Evolutionary conservation across 306 rosid species (phyloP).

Genomic region (Begonia masoniana): DNA sequence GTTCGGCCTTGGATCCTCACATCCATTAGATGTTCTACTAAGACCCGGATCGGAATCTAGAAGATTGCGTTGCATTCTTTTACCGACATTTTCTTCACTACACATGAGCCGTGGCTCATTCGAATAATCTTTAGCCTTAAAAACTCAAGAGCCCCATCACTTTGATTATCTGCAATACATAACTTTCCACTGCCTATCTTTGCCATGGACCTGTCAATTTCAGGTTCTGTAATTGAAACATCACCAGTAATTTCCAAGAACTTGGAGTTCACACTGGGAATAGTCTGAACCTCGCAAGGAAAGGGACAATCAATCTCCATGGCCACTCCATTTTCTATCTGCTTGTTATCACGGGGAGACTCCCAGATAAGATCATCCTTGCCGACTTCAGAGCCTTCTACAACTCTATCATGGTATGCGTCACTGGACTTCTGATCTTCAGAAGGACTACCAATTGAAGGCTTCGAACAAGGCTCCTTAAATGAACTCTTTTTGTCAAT

Average conservation of each 20-base stretch:
- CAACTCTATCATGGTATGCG: slow-evolving; percentile 3
- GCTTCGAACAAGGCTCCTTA: slow-evolving; percentile 6
- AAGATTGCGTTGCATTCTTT: slow-evolving; percentile 5
- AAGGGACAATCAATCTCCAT: slow-evolving; percentile 1
- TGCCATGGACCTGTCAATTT: slow-evolving; percentile 3
- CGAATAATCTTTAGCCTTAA: slow-evolving; percentile 17
- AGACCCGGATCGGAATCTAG: slow-evolving; percentile 11
- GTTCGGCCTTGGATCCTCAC: slow-evolving; percentile 2
- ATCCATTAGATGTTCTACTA: slow-evolving; percentile 9
- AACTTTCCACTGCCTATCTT: slow-evolving; percentile 12
- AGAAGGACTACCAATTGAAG: slow-evolving; percentile 13
- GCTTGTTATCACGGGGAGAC: slow-evolving; percentile 1
- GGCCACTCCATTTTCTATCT: slow-evolving; percentile 3
- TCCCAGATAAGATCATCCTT: slow-evolving; percentile 2
- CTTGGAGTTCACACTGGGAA: background rate
- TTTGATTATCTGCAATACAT: slow-evolving; percentile 9
- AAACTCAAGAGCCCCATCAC: slow-evolving; percentile 9
- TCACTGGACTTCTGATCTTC: slow-evolving; percentile 1
- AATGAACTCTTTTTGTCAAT: background rate
- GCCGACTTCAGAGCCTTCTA: slow-evolving; percentile 8
- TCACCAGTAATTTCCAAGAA: slow-evolving; percentile 7
- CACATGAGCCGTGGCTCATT: slow-evolving; percentile 7
- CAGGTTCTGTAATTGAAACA: slow-evolving; percentile 10
- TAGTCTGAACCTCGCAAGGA: slow-evolving; percentile 13
- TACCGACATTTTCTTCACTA: slow-evolving; percentile 12